Conservation (phyloP, 768 basidiomycete species). For the Leccinum fibrillosum region DNA sequence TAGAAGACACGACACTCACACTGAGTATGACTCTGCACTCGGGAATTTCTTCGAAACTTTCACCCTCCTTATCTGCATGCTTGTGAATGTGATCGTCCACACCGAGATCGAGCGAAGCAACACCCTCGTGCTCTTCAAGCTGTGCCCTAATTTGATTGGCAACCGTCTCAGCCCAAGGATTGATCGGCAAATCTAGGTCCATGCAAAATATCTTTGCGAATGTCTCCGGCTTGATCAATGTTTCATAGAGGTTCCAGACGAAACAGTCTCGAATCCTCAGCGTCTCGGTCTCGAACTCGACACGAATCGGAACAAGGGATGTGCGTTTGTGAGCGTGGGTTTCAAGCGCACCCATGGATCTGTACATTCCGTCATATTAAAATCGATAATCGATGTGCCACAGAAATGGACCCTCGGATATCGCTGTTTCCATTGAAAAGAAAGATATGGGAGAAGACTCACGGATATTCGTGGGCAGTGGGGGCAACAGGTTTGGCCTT, state of each 20-base stretch:
- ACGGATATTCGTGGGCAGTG: slow-evolving; percentile 75
- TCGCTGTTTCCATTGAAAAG: slow-evolving; percentile 4
- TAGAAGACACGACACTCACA: slow-evolving; percentile 40
- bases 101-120: slow-evolving; percentile 74
- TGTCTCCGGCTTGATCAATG: slow-evolving; percentile 75
- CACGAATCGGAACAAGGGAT: slow-evolving; percentile 83
- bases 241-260: slow-evolving; percentile 92
- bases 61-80: slow-evolving; percentile 25
- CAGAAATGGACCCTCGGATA: slow-evolving; percentile 16
- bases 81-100: slow-evolving; percentile 28
- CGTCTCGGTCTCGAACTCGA: slow-evolving; percentile 91
- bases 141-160: slow-evolving; percentile 88
- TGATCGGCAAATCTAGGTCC: slow-evolving; percentile 75
- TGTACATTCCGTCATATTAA: slow-evolving; percentile 32
- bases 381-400: slow-evolving; percentile 12
- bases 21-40: slow-evolving; percentile 83
- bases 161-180: slow-evolving; percentile 72
- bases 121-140: slow-evolving; percentile 83
- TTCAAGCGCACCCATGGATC: slow-evolving; percentile 63
- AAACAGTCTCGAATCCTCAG: slow-evolving; percentile 93
- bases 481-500: slow-evolving; percentile 52
- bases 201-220: slow-evolving; percentile 87
- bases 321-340: slow-evolving; percentile 52
- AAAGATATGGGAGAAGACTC: slow-evolving; percentile 35
- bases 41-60: slow-evolving; percentile 59